Base-by-base conservation (phyloP, 257 asterid species). In the Pogostemon cablin region DNA sequence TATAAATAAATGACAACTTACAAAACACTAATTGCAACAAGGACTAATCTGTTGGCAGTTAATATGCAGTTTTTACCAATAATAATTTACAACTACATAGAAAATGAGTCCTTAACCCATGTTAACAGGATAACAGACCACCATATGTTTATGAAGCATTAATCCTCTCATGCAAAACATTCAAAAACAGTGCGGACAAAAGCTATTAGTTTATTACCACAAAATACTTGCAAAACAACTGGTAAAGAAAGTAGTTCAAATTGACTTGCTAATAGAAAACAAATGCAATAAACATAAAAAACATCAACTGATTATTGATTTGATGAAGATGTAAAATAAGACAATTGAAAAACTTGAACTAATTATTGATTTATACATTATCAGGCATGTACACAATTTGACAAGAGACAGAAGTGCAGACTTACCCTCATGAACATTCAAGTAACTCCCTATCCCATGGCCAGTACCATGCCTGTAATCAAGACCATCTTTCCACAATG, bases 401-500 rank as follows among this genome's bases (percentile, higher is more conserved):
- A 72, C 9, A 34, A 4, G 46, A 53, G 8, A 35, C 34, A 49
- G 7, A 39, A 9, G 41, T 67, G 72, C 40, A 34, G 34, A 61
- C 62, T 73, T 75, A 93, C 99, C 96, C 82, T 93, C 99, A 76
- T 93, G 99, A 80, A 95, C 98, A 84, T 88, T 87, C 65, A 95
- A 88, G 90, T 79, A 91, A 70, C 95, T 87, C 39, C 98, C 99
- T 41, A 91, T 87, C 73, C 99, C 99, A 77, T 95, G 99, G 74
- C 99, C 99, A 69, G 99, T 89, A 50, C 99, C 99, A 73, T 95
- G 99, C 79, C 97, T 88, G 79, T 89, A 95, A 79, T 95, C 99
- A 76, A 95, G 99, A 65, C 99, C 98, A 77, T 85, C 56, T 81
- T 87, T 93, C 99, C 98, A 93, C 90, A 93, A 77, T 12, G 95